phyloP scores from a whole-genome alignment of 2,329 filamentous ascomycete genomes.

The Hymenoscyphus fraxineus region DNA sequence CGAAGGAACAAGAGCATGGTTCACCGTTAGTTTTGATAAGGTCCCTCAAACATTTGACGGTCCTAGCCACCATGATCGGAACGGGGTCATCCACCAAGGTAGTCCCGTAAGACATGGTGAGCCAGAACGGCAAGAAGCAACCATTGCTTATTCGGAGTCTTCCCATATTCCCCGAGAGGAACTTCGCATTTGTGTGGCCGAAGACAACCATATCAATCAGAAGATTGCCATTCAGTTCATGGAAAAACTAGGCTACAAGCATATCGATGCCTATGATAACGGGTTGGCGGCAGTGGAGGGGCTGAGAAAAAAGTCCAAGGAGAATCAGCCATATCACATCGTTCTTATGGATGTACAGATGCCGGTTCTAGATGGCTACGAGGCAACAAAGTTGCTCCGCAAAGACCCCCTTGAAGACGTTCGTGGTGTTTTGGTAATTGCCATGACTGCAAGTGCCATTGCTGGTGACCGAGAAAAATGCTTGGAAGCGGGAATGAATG shows the following conservation, averaged over 20 bases:
- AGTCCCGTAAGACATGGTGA: slow-evolving; percentile 41
- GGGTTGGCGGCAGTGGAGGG: slow-evolving; percentile 85
- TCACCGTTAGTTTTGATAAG: slow-evolving; percentile 83
- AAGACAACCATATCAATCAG: slow-evolving; percentile 93
- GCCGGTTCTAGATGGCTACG: slow-evolving; percentile 89
- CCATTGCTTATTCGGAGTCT: slow-evolving; percentile 58
- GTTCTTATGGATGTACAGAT: slow-evolving; percentile 97
- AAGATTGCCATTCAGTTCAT: slow-evolving; percentile 92
- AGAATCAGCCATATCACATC: slow-evolving; percentile 78
- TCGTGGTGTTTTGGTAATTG: slow-evolving; percentile 83
- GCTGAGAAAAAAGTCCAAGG: slow-evolving; percentile 68
- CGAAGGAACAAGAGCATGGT: slow-evolving; percentile 68
- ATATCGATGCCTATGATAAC: slow-evolving; percentile 84
- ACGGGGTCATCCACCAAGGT: slow-evolving; percentile 30
- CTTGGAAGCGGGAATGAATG: slow-evolving; percentile 94
- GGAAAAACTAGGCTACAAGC: slow-evolving; percentile 74
- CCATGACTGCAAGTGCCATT: slow-evolving; percentile 95
- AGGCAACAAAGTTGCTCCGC: slow-evolving; percentile 80
- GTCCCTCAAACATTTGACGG: slow-evolving; percentile 61
- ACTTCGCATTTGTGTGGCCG: slow-evolving; percentile 85
- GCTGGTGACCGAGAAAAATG: slow-evolving; percentile 94
- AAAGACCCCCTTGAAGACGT: slow-evolving; percentile 73
- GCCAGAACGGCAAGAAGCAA: slow-evolving; percentile 39
- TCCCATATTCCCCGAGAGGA: slow-evolving; percentile 71
- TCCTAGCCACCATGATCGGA: slow-evolving; percentile 41